Conservation (phyloP, 2,329 filamentous ascomycete genomes). For the Gnomoniopsis smithogilvyi region DNA sequence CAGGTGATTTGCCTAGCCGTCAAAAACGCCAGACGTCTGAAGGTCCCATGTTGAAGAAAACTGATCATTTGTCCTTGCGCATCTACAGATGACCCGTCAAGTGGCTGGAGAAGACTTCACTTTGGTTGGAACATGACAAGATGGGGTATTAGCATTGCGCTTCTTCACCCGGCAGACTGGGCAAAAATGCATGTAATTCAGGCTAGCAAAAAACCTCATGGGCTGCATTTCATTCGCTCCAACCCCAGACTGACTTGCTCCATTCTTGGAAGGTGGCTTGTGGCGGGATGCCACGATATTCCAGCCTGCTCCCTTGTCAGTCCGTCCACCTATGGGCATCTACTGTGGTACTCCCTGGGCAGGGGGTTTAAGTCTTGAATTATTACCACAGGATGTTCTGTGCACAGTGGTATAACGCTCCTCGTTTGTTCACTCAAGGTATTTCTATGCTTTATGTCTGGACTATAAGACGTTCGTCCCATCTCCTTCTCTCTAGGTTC, state of each 20-base stretch:
- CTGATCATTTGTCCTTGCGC: neutral
- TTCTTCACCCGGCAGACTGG: neutral
- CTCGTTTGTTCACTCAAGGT: neutral
- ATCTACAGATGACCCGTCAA: conserved; percentile 4
- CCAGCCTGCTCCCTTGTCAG: conserved; percentile 6
- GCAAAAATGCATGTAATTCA: neutral
- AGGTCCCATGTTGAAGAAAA: conserved; percentile 4
- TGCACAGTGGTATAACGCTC: no score
- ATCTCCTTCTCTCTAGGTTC: neutral
- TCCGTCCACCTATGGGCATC: neutral
- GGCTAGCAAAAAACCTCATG: conserved; percentile 2
- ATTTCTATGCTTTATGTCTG: conserved; percentile 9
- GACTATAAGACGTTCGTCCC: conserved; percentile 13
- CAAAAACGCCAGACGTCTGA: neutral
- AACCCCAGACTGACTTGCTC: conserved; percentile 3
- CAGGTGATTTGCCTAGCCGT: neutral
- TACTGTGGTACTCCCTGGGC: neutral
- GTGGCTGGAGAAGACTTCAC: neutral
- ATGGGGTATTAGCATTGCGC: neutral
- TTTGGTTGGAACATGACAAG: neutral
- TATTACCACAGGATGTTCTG: no score
- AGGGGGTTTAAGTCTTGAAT: no score
- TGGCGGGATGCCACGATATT: conserved; percentile 12
- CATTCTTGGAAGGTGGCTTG: conserved; percentile 8
- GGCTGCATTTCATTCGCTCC: conserved; percentile 3